Base-by-base conservation (phyloP, 2,329 filamentous ascomycete species). In the Penicillium expansum region DNA sequence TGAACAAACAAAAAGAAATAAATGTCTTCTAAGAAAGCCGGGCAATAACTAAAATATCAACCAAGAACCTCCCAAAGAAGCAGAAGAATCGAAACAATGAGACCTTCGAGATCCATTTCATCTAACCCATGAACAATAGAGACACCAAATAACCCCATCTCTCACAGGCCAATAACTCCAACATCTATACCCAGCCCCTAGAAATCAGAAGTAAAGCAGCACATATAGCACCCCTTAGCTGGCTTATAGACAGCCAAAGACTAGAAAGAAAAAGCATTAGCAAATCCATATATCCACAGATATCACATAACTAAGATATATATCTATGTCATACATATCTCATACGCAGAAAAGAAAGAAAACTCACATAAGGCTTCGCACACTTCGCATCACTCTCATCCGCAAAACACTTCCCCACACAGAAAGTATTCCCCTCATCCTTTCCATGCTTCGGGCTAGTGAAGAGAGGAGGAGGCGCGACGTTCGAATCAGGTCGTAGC, bases 401-500 rank as follows among this genome's bases (percentile, higher is more conserved):
- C 10, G 37, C 8, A 44, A 56, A 62, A 18, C 62, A 64, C 13
- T 39, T 22, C 4, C 62, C 62, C 5, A 55, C 9, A 42, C 62
- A 65, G 53, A 65, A 65, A 11, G 52, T 39, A 48, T 63, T 63
- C 4, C 62, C 62, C 45, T 59, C 48, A 52, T 65, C 62, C 18
- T 43, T 18, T 0, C 41, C 41, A 4, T 18, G 3, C 5, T 29
- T 27, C 4, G 16, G 5, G 9, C 6, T 11, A 1, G 16, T 5
- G 41, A 43, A 43, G 16, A 55, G 33, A 14, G 39, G 11, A 24
- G 48, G 39, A 29, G 61, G 62, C 8, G 62, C 61, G n/a, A 63
- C 42, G 33, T 60, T 29, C 2, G 43, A 38, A 14, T 48, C 60
- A 3, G 60, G 60, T 10, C 24, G 8, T 32, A 64, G n/a, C 0